Conservation (phyloP, 345 rosid genomes). For the Euphorbia pulcherrima region DNA sequence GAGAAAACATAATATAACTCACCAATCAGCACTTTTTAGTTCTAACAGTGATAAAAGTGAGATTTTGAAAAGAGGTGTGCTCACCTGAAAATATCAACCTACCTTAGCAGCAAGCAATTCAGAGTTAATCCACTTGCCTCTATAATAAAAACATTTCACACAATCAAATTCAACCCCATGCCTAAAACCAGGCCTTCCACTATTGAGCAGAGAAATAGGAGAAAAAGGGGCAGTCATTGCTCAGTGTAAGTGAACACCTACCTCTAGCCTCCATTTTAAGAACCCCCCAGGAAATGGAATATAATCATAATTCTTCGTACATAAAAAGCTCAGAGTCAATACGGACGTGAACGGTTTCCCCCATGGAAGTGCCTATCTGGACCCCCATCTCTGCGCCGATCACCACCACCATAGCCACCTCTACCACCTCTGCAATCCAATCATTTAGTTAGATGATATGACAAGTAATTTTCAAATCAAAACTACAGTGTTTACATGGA, state of each 20-base stretch:
- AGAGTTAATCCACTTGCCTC: slow-evolving; percentile 69
- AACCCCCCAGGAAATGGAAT: slow-evolving; percentile 47
- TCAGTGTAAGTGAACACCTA: slow-evolving; percentile 59
- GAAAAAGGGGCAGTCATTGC: slow-evolving; percentile 51
- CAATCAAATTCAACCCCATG: slow-evolving; percentile 47
- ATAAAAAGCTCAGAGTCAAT: slow-evolving; percentile 54
- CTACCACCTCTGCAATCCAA: slow-evolving; percentile 60
- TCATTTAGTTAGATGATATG: slow-evolving; percentile 14
- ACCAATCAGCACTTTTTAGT: slow-evolving; percentile 4
- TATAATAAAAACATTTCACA: slow-evolving; percentile 59
- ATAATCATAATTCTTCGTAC: slow-evolving; percentile 57
- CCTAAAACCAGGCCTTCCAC: slow-evolving; percentile 38
- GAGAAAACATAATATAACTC: not conserved
- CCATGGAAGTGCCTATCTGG: slow-evolving; percentile 82
- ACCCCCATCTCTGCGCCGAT: slow-evolving; percentile 79
- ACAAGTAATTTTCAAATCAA: not conserved
- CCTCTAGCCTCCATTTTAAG: slow-evolving; percentile 70
- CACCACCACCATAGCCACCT: slow-evolving; percentile 87
- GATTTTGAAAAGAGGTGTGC: slow-evolving; percentile 39
- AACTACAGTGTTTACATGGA: not conserved
- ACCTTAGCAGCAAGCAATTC: slow-evolving; percentile 69
- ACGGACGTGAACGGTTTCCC: slow-evolving; percentile 92
- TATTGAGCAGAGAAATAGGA: slow-evolving; percentile 24
- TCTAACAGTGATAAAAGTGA: slow-evolving; percentile 13
- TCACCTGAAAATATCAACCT: slow-evolving; percentile 80